Evolutionary conservation across 1,139 yeast species (phyloP).

Genomic region (Pichiaceae sp.): DNA sequence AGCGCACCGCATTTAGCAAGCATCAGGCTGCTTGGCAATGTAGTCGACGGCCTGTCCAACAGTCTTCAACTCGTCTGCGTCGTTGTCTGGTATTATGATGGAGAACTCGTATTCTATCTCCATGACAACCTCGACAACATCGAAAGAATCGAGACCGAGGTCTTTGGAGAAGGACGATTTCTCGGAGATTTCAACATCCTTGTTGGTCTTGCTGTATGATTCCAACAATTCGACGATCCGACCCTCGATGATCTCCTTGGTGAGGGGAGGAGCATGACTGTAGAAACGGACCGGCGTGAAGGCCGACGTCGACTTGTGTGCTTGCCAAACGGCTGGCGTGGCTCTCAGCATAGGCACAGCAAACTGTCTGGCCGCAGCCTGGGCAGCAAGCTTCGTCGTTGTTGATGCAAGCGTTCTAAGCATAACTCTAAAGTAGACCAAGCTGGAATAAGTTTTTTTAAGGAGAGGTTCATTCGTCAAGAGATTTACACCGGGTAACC

Average conservation of each 20-base stretch:
- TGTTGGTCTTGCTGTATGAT: slow-evolving; percentile 64
- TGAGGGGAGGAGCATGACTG: slow-evolving; percentile 57
- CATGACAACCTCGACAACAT: slow-evolving; percentile 84
- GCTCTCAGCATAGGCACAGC: not conserved
- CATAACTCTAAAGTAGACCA: no score
- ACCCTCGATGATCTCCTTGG: slow-evolving; percentile 63
- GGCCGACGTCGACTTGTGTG: no score
- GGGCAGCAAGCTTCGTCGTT: no score
- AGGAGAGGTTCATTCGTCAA: no score
- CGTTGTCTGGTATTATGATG: slow-evolving; percentile 69
- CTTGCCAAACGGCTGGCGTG: not conserved
- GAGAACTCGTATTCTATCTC: slow-evolving; percentile 80
- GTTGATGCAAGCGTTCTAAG: no score
- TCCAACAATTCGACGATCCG: slow-evolving; percentile 74
- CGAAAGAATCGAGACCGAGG: slow-evolving; percentile 80
- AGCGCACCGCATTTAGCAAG: slow-evolving; percentile 39
- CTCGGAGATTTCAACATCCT: slow-evolving; percentile 39
- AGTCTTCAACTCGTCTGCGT: slow-evolving; percentile 76
- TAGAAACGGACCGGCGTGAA: slow-evolving; percentile 33
- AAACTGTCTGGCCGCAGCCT: not conserved
- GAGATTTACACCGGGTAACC: no score
- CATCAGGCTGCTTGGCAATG: slow-evolving; percentile 66
- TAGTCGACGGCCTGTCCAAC: slow-evolving; percentile 78
- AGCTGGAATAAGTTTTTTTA: no score
- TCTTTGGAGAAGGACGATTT: slow-evolving; percentile 62